Evolutionary conservation across 495 filamentous ascomycete species (phyloP).

Genomic region (Penicillium chermesinum): DNA sequence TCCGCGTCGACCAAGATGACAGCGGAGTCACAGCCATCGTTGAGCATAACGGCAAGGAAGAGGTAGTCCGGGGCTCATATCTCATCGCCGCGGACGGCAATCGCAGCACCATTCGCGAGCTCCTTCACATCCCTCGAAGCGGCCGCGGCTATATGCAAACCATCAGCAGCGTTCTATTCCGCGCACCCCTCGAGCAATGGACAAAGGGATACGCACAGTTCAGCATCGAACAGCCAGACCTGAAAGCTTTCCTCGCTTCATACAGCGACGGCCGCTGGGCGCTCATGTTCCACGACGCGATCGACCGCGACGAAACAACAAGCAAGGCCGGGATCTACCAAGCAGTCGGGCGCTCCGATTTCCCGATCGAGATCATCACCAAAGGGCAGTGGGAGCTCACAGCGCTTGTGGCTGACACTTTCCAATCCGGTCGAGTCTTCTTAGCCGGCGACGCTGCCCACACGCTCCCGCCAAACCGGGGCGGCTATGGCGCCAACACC

Average conservation of each 20-base stretch:
- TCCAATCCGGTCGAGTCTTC: slow-evolving; percentile 35
- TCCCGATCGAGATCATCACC: slow-evolving; percentile 25
- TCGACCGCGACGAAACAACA: slow-evolving; percentile 18
- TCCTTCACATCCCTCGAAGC: slow-evolving; percentile 21
- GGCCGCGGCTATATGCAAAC: slow-evolving; percentile 32
- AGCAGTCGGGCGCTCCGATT: slow-evolving; percentile 17
- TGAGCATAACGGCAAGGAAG: slow-evolving; percentile 7
- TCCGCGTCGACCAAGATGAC: slow-evolving; percentile 16
- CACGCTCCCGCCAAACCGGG: slow-evolving; percentile 41
- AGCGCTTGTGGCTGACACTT: slow-evolving; percentile 22
- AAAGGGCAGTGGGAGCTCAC: slow-evolving; percentile 25
- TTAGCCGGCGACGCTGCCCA: slow-evolving; percentile 50
- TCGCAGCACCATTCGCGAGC: slow-evolving; percentile 25
- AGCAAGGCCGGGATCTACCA: slow-evolving; percentile 13
- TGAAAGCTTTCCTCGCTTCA: slow-evolving; percentile 22
- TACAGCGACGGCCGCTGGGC: slow-evolving; percentile 29
- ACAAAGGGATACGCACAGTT: slow-evolving; percentile 21
- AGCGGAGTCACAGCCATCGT: slow-evolving; percentile 15
- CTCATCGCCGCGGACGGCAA: slow-evolving; percentile 32
- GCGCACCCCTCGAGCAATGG: slow-evolving; percentile 21
- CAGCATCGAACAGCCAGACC: slow-evolving; percentile 14
- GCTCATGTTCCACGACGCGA: slow-evolving; percentile 24
- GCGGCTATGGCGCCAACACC: slow-evolving; percentile 47
- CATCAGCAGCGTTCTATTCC: slow-evolving; percentile 38
- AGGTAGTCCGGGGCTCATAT: slow-evolving; percentile 19